These are phyloP conservation scores for Picochlorum sp. DNA, from an alignment of 139 green algal species.

Conservation along the genomic window DNA sequence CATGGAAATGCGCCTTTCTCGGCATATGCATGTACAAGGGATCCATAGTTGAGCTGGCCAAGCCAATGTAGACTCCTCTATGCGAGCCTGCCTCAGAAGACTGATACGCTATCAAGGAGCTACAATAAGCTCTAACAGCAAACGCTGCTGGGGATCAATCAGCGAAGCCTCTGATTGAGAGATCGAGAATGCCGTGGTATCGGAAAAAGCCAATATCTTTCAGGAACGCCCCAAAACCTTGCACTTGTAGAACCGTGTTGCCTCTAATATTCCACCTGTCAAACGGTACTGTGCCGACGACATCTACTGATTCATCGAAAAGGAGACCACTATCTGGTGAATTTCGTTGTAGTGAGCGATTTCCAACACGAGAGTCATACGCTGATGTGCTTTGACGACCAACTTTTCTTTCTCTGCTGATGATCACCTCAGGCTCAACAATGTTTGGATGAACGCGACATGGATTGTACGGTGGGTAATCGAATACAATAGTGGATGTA, in stretches of 20 bases:
- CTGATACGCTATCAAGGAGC: conserved; percentile 9
- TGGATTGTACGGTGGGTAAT: conserved; percentile 52
- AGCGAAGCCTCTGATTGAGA: conserved; percentile 42
- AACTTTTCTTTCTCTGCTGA: neutral
- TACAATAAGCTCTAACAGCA: conserved; percentile 26
- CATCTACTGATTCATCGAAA: conserved; percentile 23
- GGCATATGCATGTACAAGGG: conserved; percentile 32
- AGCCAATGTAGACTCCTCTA: conserved; percentile 59
- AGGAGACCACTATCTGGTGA: neutral
- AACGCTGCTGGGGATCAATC: conserved; percentile 62
- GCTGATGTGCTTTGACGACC: neutral
- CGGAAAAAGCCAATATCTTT: conserved; percentile 48
- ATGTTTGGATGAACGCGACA: conserved; percentile 12
- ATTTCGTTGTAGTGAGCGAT: conserved; percentile 9
- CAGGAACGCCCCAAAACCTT: conserved; percentile 50
- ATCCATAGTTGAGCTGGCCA: conserved; percentile 63
- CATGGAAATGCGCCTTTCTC: conserved; percentile 52
- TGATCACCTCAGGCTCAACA: neutral
- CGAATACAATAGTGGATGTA: conserved; percentile 56
- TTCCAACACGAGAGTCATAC: neutral
- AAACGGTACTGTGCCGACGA: conserved; percentile 34
- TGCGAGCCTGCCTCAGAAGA: neutral
- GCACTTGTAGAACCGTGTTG: conserved; percentile 7
- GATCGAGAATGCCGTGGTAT: conserved; percentile 56
- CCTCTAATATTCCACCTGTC: conserved; percentile 50